Evolutionary conservation across 2,329 filamentous ascomycete genomes (phyloP).

Genomic region (Fusarium domesticum): DNA sequence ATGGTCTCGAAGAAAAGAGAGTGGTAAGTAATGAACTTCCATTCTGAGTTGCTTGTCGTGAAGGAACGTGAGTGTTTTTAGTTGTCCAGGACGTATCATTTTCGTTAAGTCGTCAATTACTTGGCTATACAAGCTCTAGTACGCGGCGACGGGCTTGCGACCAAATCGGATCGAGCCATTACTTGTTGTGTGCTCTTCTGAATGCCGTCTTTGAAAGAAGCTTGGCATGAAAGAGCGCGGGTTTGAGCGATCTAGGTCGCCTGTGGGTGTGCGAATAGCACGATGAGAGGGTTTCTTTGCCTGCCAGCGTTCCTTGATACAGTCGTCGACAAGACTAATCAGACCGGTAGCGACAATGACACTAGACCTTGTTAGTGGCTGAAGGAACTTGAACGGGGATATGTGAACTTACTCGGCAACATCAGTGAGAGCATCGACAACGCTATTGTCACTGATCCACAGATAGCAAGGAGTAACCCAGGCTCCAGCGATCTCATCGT

Average conservation of each 20-base stretch:
- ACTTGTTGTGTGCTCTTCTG: slow-evolving; percentile 33
- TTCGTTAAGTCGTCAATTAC: neutral
- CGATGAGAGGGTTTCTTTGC: slow-evolving; percentile 39
- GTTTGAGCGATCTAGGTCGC: slow-evolving; percentile 22
- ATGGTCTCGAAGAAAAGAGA: neutral
- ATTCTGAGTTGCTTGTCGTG: neutral
- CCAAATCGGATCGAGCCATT: slow-evolving; percentile 38
- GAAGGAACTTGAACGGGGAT: slow-evolving; percentile 3
- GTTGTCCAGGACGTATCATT: neutral
- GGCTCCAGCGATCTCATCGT: slow-evolving; percentile 74
- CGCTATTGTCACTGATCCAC: slow-evolving; percentile 76
- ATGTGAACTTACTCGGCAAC: slow-evolving; percentile 71
- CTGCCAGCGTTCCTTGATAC: slow-evolving; percentile 76
- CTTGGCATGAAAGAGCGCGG: slow-evolving; percentile 37
- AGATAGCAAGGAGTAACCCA: slow-evolving; percentile 90
- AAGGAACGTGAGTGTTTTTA: neutral
- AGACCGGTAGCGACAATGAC: slow-evolving; percentile 88
- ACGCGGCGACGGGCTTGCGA: slow-evolving; percentile 35
- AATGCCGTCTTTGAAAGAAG: slow-evolving; percentile 42
- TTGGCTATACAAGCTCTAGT: slow-evolving; percentile 33
- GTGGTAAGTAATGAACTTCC: neutral
- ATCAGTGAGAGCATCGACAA: slow-evolving; percentile 70
- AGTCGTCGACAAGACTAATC: slow-evolving; percentile 84
- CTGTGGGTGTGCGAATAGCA: slow-evolving; percentile 27
- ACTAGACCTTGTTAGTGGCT: slow-evolving; percentile 47